Base-by-base conservation (phyloP, 495 filamentous ascomycete species). In the Talaromyces thailandensis region DNA sequence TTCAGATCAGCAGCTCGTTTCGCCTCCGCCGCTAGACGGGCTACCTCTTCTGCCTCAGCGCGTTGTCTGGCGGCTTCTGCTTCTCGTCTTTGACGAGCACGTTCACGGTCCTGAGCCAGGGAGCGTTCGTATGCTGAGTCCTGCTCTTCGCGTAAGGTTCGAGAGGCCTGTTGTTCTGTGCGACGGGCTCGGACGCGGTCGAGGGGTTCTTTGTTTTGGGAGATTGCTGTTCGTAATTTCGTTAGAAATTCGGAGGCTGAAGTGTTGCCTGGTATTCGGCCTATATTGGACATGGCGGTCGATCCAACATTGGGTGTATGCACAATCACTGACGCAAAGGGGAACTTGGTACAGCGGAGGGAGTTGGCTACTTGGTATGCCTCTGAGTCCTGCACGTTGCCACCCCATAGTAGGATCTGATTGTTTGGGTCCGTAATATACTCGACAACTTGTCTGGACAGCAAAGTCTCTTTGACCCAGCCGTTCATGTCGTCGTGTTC, bases 111-210 rank as follows among this genome's bases (percentile, higher is more conserved):
- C 51, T 85, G 85, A 9, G 92, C 92, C 56, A 98, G 78, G 0
- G 90, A 94, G 62, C 91, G 82, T 73, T 98, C 93, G 69, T 98
- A 98, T 3, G 94, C 94, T 2, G 84, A 87, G 69, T 96, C 90
- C 64, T 98, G 95, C 69, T 94, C 83, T 59, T 88, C 82, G 4
- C 92, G 86, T 24, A 98, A 72, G 64, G 79, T 89, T 29, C 94
- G 82, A 21, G 87, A 84, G 7, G 88, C 84, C 64, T 92, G 85
- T 66, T 95, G 91, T 55, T 89, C 88, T 23, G 81, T 80, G n/a
- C 92, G 79, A 56, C 86, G 81, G 0, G 84, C 80, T 21, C 91
- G 82, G 26, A 88, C 84, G 24, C 82, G 80, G 37, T 84, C 82
- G 0, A 98, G 76, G 24, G 88, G 82, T 9, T 86, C 84, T 18